Evolutionary conservation across 2,329 filamentous ascomycete genomes (phyloP), one percentile per base, ranked within the genome.

Genomic region (Clonostachys chloroleuca): DNA sequence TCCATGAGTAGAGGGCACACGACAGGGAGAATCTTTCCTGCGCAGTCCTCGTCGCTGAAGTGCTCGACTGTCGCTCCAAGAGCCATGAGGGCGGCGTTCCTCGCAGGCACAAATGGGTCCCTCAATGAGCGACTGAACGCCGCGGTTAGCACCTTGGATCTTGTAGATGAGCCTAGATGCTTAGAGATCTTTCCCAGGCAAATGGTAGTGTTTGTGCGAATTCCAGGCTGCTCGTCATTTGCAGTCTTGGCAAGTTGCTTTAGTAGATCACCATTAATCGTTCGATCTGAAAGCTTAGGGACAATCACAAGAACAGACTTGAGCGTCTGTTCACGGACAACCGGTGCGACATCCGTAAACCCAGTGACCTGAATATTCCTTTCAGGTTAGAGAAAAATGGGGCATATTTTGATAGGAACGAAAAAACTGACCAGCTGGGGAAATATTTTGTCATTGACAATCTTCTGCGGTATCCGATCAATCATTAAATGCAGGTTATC

Each of bases 161-260:
- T 80, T 5, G 88, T 89, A 54, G 88, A 76, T 2, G 80, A 74
- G 2, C 90, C 89, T 1, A 99, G 74, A 57, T 95, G 87, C 57
- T 90, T 92, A 13, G 94, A 92, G 56, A 99, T 96, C 61, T 96
- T 97, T 18, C 94, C 94, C 1, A 99, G 71, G 62, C 92, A 97
- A 47, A 99, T 99, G 2, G 94, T 99, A 0, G 94, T 99, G 63
- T 99, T 99, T 9, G 94, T 99, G 51, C 94, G 83, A 54, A 99
- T 99, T 1, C 94, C 94, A 1, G 94, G 91, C 60, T 99, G 92
- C 58, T 97, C 94, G 52, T 99, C 94, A 57, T 97, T 99, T 42
- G 94, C 91, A 2, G 92, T 96, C 65, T 95, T 96, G 40, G 94
- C 94, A 30, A 99, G 77, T 60, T 95, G 87, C 57, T 87, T 88